A percentile compares a stretch with the other conserved stretches of the same genome.
Evolutionary conservation across 108 stramenopile species (phyloP).

Genomic region (Cyclotella kingstonii): DNA sequence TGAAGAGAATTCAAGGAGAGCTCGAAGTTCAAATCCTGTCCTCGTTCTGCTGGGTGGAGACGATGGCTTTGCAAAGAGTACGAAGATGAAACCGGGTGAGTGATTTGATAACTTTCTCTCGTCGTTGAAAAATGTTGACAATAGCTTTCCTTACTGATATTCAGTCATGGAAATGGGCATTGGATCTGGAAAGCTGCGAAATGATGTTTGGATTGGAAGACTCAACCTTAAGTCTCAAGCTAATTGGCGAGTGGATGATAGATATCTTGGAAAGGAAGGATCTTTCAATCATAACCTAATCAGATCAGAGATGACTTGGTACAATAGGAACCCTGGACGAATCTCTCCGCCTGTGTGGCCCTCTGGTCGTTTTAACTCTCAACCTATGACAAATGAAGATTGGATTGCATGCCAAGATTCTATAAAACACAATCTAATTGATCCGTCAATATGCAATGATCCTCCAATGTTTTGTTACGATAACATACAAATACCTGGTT

Average conservation of each 20-base stretch:
- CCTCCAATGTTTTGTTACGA: conserved; percentile 33
- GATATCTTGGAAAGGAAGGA: conserved; percentile 16
- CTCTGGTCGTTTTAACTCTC: neutral
- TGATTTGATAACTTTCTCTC: neutral
- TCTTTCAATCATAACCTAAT: conserved; percentile 30
- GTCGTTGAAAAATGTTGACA: neutral
- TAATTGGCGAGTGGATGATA: conserved; percentile 36
- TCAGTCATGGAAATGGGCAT: conserved; percentile 9
- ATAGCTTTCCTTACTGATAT: neutral
- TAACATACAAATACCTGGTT: conserved; percentile 25
- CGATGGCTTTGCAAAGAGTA: conserved; percentile 38
- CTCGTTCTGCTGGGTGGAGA: conserved; percentile 54
- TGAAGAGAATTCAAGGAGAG: conserved; percentile 38
- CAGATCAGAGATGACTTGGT: conserved; percentile 45
- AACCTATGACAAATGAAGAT: conserved; percentile 60
- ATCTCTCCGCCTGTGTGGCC: conserved; percentile 41
- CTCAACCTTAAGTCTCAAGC: conserved; percentile 25
- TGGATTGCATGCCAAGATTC: conserved; percentile 75
- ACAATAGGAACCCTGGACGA: conserved; percentile 33
- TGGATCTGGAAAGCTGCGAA: conserved; percentile 40
- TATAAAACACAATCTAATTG: conserved; percentile 27
- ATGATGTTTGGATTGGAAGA: conserved; percentile 48
- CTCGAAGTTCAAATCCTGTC: conserved; percentile 13
- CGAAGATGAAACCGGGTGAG: conserved; percentile 8
- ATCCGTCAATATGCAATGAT: conserved; percentile 32